phyloP scores from a whole-genome alignment of 2,329 filamentous ascomycete species.

The Ramularia endophylla region DNA sequence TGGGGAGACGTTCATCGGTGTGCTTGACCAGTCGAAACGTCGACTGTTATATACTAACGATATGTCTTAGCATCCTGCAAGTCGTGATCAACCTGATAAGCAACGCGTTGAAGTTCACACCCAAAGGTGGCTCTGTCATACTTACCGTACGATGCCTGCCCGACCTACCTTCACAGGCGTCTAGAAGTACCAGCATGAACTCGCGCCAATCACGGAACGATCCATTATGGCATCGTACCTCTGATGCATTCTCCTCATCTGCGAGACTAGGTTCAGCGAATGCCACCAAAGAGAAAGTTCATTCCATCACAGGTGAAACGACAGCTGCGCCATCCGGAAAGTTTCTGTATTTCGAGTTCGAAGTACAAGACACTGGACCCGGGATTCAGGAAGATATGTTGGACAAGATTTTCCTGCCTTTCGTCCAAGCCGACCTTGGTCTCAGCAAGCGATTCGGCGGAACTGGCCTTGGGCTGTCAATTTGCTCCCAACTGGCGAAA shows the following conservation, averaged over 20 bases:
- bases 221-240: neutral
- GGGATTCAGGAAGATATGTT: slow-evolving; percentile 72
- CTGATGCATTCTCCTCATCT: neutral
- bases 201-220: neutral
- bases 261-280: neutral
- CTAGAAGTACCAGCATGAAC: neutral
- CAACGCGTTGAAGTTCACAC: slow-evolving; percentile 89
- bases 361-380: slow-evolving; percentile 81
- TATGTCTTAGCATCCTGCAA: slow-evolving; percentile 60
- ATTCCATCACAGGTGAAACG: neutral
- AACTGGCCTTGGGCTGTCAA: slow-evolving; percentile 80
- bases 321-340: slow-evolving; percentile 51
- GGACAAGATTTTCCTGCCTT: slow-evolving; percentile 83
- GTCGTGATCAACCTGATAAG: slow-evolving; percentile 88
- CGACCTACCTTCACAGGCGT: slow-evolving; percentile 35
- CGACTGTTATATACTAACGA: no score
- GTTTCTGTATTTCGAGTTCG: slow-evolving; percentile 72
- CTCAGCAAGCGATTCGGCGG: slow-evolving; percentile 89
- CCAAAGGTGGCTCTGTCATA: slow-evolving; percentile 65
- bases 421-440: slow-evolving; percentile 83
- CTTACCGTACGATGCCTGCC: slow-evolving; percentile 69
- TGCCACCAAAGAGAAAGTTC: neutral
- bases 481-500: slow-evolving; percentile 77
- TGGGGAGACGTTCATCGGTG: slow-evolving; percentile 80
- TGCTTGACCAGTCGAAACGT: no score